Evolutionary conservation across 192 early-diverging fungal species (phyloP), one percentile per base, ranked within the genome.

Genomic region (Coemansia sp.): DNA sequence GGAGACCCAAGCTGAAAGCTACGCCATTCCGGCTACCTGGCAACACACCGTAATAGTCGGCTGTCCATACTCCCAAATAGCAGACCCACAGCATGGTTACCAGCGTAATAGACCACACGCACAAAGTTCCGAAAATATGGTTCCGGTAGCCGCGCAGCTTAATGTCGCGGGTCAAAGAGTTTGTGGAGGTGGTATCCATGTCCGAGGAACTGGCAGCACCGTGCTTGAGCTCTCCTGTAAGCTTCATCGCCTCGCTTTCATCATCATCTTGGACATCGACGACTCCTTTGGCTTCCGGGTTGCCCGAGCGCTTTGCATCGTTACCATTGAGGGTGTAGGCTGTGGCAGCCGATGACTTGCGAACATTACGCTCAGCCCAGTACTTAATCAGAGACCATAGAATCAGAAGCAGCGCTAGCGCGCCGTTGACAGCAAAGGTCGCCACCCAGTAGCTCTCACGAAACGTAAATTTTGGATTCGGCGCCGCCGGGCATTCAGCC

Each of bases 1-100:
- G 75, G n/a, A 84, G 70, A 11, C 84, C 71, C 26, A 86, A 81
- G 63, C 87, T 73, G 37, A 80, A 78, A 51, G 86, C 85, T 5
- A 86, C 73, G 36, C 76, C 74, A 23, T 33, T n/a, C 14, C 50
- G 28, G 50, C 14, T 16, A 14, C 50, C 50, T 5, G 50, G 50
- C 28, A 85, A 66, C 23, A 69, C 71, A 23, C 85, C 85, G 56
- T 86, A 86, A 60, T 86, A 86, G 66, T 86, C 85, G 51, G 72
- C 59, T 38, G 70, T 71, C 48, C 78, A 59, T 2, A 86, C 57
- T 21, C 74, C 67, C 59, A 84, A 37, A 18, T 76, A 60, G 69
- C 76, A 82, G 16, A 69, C 65, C 23, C 82, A 18, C 5, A 79
- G 66, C 0, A 67, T 42, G 20, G 71, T 24, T 13, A 64, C 34